phyloP scores from a whole-genome alignment of 2,329 filamentous ascomycete genomes.

The Botrytis hyacinthi region DNA sequence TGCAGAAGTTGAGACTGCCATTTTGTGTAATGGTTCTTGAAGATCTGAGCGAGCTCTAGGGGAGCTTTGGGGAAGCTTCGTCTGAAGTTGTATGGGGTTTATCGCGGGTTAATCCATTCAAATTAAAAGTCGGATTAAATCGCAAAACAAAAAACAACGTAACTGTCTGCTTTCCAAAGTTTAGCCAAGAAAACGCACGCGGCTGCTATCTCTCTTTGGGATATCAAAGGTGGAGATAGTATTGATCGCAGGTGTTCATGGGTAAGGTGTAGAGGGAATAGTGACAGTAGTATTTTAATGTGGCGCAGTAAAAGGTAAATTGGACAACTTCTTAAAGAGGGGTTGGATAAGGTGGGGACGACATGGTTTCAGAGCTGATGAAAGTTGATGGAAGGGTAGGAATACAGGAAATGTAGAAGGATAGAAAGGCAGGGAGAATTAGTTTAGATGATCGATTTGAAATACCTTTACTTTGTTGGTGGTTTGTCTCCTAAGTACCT shows the following conservation, averaged over 20 bases:
- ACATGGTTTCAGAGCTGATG: background rate
- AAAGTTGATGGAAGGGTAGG: background rate
- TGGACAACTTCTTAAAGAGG: conserved; percentile 6
- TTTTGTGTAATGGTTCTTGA: conserved; percentile 12
- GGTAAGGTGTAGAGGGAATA: background rate
- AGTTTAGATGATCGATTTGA: background rate
- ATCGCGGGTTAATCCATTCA: conserved; percentile 1
- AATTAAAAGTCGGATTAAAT: background rate
- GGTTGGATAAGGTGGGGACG: conserved; percentile 12
- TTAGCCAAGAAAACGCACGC: background rate
- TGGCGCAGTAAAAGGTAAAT: conserved; percentile 13
- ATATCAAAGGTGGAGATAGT: conserved; percentile 12
- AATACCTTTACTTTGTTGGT: background rate
- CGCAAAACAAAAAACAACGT: background rate
- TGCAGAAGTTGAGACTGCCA: conserved; percentile 32
- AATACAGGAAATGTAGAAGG: background rate
- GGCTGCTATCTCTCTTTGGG: background rate
- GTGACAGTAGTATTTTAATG: conserved; percentile 8
- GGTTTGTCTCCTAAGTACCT: background rate
- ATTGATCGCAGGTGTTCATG: background rate
- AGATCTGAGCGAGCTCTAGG: background rate
- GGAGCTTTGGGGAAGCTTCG: background rate
- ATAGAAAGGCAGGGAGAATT: background rate
- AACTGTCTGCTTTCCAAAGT: background rate
- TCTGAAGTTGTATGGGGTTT: background rate